phyloP scores from a whole-genome alignment of 2,329 filamentous ascomycete species.

The Hortaea sp. region DNA sequence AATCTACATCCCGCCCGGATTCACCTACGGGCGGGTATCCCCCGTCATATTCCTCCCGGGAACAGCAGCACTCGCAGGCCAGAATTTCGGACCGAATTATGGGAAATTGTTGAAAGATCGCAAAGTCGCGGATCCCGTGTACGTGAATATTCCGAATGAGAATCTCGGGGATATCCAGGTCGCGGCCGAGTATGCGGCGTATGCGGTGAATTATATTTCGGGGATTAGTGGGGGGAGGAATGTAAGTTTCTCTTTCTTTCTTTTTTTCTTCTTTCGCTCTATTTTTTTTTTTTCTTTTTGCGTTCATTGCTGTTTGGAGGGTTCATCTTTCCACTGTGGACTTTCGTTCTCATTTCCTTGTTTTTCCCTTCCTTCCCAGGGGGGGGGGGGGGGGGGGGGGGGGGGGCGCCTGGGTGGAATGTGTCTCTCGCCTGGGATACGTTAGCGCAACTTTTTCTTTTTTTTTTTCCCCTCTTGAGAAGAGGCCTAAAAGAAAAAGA shows the following conservation, averaged over 20 bases:
- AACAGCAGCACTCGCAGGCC: slow-evolving; percentile 40
- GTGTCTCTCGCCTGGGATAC: too few species aligned
- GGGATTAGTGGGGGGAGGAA: slow-evolving; percentile 29
- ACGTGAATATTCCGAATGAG: slow-evolving; percentile 44
- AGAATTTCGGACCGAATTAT: slow-evolving; percentile 37
- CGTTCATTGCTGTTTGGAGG: too few species aligned
- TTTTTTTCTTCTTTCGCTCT: too few species aligned
- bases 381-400: too few species aligned
- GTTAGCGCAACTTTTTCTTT: too few species aligned
- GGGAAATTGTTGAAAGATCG: slow-evolving; percentile 37
- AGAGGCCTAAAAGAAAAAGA: too few species aligned
- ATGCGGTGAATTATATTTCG: slow-evolving; percentile 48
- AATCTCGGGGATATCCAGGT: slow-evolving; percentile 40
- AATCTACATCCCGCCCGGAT: slow-evolving; percentile 42
- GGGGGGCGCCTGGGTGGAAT: too few species aligned
- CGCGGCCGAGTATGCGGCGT: slow-evolving; percentile 47
- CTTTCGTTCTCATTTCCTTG: too few species aligned
- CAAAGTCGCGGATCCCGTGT: slow-evolving; percentile 40
- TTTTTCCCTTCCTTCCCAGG: too few species aligned
- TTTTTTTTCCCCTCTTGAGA: too few species aligned
- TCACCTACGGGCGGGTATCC: slow-evolving; percentile 30
- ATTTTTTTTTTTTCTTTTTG: too few species aligned
- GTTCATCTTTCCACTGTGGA: too few species aligned
- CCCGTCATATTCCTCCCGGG: slow-evolving; percentile 47
- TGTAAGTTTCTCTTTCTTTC: slow-evolving; percentile 1